phyloP scores from a whole-genome alignment of 768 basidiomycete genomes.

The Hydnum rufescens region DNA sequence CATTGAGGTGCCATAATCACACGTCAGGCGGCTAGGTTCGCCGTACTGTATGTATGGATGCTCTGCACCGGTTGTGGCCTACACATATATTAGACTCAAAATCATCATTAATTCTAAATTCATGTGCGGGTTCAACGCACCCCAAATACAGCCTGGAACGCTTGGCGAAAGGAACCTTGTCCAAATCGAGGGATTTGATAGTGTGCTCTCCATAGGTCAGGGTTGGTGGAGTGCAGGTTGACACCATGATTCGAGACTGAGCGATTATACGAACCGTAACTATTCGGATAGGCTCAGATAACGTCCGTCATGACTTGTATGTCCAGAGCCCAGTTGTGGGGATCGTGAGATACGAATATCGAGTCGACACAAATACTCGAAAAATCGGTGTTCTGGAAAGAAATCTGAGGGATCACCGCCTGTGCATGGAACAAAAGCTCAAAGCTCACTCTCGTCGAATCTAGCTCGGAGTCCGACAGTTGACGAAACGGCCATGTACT shows the following conservation, averaged over 20 bases:
- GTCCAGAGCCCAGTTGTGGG: slow-evolving; percentile 73
- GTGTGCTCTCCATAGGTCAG: slow-evolving; percentile 79
- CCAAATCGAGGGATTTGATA: slow-evolving; percentile 64
- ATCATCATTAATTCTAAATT: not conserved
- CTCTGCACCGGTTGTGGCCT: slow-evolving; percentile 52
- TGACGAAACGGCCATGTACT: slow-evolving; percentile 79
- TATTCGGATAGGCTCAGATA: slow-evolving; percentile 25
- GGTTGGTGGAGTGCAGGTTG: slow-evolving; percentile 73
- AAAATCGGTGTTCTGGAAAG: slow-evolving; percentile 44
- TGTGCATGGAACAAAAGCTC: not conserved
- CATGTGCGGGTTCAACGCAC: slow-evolving; percentile 13
- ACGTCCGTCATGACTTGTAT: slow-evolving; percentile 59
- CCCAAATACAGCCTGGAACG: slow-evolving; percentile 50
- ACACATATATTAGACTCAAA: not conserved
- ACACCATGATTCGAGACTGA: slow-evolving; percentile 20
- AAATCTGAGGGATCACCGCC: too few relatives aligned
- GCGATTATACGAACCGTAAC: not conserved
- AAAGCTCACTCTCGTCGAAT: not conserved
- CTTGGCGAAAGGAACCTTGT: slow-evolving; percentile 74
- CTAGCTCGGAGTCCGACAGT: slow-evolving; percentile 22
- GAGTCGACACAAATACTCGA: slow-evolving; percentile 50
- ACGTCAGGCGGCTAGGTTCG: slow-evolving; percentile 71
- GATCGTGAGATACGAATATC: slow-evolving; percentile 75
- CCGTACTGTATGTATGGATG: slow-evolving; percentile 68
- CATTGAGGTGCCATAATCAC: slow-evolving; percentile 54